These are phyloP conservation scores for Venturia oleaginea DNA, from an alignment of 2,329 filamentous ascomycete species.

Conservation along the genomic window DNA sequence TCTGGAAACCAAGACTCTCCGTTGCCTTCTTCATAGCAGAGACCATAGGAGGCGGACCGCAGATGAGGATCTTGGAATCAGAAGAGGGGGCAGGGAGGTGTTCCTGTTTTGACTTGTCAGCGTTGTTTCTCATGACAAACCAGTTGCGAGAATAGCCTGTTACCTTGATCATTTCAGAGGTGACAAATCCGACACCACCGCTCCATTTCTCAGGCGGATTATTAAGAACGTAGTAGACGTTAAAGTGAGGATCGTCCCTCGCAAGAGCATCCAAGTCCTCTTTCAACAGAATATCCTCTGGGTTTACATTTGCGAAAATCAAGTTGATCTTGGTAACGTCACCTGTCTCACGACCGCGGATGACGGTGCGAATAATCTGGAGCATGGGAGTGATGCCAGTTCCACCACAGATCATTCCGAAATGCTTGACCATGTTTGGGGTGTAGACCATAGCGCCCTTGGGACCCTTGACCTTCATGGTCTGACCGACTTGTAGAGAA, in stretches of 20 bases:
- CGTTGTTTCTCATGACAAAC: not conserved
- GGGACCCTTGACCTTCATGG: conserved; percentile 83
- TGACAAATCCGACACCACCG: conserved; percentile 91
- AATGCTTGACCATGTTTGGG: conserved; percentile 91
- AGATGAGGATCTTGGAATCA: conserved; percentile 90
- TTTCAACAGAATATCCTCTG: conserved; percentile 84
- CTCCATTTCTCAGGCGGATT: conserved; percentile 88
- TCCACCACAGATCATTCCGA: conserved; percentile 96
- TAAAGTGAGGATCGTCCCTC: conserved; percentile 69
- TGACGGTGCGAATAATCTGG: conserved; percentile 85
- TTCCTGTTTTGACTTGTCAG: conserved; percentile 44
- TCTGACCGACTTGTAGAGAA: conserved; percentile 64
- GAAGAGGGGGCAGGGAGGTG: conserved; percentile 71
- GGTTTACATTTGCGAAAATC: conserved; percentile 94
- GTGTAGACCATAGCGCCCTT: conserved; percentile 98
- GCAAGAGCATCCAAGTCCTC: conserved; percentile 80
- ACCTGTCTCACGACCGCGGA: conserved; percentile 63
- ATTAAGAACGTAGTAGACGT: conserved; percentile 91
- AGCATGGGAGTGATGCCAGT: conserved; percentile 99
- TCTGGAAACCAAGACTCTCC: conserved; percentile 79
- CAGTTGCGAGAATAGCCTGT: conserved; percentile 20
- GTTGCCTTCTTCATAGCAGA: conserved; percentile 94
- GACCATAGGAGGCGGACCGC: conserved; percentile 94
- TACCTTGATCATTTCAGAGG: conserved; percentile 88
- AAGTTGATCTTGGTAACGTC: conserved; percentile 86